These are phyloP conservation scores for Ophiostoma piceae DNA, from an alignment of 2,329 filamentous ascomycete genomes.

Conservation along the genomic window DNA sequence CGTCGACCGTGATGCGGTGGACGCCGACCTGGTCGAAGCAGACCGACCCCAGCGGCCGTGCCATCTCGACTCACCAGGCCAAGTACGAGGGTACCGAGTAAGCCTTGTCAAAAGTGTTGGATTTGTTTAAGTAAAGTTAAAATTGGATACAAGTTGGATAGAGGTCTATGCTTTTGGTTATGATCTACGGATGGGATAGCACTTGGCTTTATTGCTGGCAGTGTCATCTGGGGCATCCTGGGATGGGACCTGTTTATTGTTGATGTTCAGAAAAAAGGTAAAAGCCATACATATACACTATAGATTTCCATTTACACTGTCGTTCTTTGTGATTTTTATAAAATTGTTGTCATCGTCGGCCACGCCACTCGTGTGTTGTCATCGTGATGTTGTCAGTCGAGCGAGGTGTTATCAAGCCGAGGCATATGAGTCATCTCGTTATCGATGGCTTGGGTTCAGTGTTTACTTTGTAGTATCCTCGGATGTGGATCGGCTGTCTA, in stretches of 20 bases:
- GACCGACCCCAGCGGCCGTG: slow-evolving; percentile 87
- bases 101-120: neutral
- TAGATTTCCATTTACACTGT: slow-evolving; percentile 11
- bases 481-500: slow-evolving; percentile 2
- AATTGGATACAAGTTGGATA: neutral
- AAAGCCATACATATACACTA: slow-evolving; percentile 16
- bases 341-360: neutral
- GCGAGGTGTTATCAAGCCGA: neutral
- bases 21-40: slow-evolving; percentile 96
- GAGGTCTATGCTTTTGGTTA: neutral
- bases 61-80: slow-evolving; percentile 68
- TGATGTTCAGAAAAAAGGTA: slow-evolving; percentile 8
- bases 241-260: neutral
- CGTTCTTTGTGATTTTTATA: neutral
- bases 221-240: neutral
- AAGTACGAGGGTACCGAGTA: slow-evolving; percentile 56
- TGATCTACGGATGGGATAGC: slow-evolving; percentile 6
- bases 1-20: slow-evolving; percentile 92
- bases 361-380: neutral
- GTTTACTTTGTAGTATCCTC: neutral
- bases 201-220: neutral
- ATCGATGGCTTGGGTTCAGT: neutral
- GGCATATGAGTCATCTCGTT: neutral
- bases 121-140: neutral
- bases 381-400: too few species aligned